phyloP scores from a whole-genome alignment of 2,329 filamentous ascomycete species.

The Diplodia sapinea region DNA sequence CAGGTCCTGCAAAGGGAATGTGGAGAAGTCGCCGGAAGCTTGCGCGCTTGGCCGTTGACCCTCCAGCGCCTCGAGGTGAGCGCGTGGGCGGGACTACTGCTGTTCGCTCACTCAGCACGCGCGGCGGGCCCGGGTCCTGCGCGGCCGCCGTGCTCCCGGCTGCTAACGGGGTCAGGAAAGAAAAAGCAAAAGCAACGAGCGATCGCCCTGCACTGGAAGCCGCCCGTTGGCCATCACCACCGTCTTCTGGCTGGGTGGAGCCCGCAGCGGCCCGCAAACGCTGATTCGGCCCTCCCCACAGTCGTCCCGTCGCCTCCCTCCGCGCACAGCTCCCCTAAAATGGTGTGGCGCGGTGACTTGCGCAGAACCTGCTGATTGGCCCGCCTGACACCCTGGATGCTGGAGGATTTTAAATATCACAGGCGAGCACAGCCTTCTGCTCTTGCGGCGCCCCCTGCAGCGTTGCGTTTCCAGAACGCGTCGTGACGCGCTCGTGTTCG shows the following conservation, averaged over 20 bases:
- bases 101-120: constrained; percentile 7
- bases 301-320: constrained; percentile 21
- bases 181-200: neutral
- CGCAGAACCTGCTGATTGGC: constrained; percentile 14
- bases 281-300: constrained; percentile 14
- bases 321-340: constrained; percentile 22
- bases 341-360: constrained; percentile 20
- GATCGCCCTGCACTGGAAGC: too few species aligned
- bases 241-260: constrained; percentile 1
- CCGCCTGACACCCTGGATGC: constrained; percentile 16
- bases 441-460: constrained; percentile 24
- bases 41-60: constrained; percentile 13
- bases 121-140: neutral
- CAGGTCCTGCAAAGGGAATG: constrained; percentile 28
- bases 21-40: constrained; percentile 26
- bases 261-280: constrained; percentile 30
- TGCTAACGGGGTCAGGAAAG: neutral
- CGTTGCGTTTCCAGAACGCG: constrained; percentile 19
- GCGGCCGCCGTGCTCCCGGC: neutral
- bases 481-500: constrained; percentile 1
- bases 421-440: neutral
- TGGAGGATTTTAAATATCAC: constrained; percentile 27
- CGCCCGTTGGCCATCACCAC: neutral
- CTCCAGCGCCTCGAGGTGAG: neutral
- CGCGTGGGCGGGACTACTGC: neutral